Evolutionary conservation across 2,329 filamentous ascomycete species (phyloP), one percentile per base, ranked within the genome.

Genomic region (Phyllosticta citrichinensis): DNA sequence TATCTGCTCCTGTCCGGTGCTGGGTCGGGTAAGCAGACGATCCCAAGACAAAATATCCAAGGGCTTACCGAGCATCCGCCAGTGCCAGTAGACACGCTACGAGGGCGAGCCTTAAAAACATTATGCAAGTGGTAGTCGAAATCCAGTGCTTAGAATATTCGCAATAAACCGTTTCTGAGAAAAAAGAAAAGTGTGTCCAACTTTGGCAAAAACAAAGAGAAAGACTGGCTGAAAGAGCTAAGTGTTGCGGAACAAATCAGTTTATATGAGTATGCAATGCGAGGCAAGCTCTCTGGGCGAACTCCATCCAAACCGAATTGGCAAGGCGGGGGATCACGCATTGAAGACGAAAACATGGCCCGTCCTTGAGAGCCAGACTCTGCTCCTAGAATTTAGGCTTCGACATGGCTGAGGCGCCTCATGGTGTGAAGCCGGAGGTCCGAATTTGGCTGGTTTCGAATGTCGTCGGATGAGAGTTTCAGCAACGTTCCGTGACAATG

Each of bases 1-100:
- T 52, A 77, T 66, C 67, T 86, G 81, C 71, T 88, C 85, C 73
- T 87, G 83, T 54, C 81, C 81, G 71, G 88, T 87, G 65, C 85
- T 64, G 40, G 14, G 27, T 14, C 25, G 51, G 12, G 51, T 60
- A 17, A 57, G 58, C 47, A 20, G 19, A 3, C 24, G 24, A 11
- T 40, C 11, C 27, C 11, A n/a, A 51, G n/a, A 20, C 10, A 51
- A 5, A 12, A 12, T 17, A 12, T n/a, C 11, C 12, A n/a, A 12
- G 22, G 40, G 52, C 61, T 47, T 60, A 64, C 63, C 63, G 72
- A 52, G 72, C 72, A 62, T 73, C 68, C 55, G 69, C 71, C 58
- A 74, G 71, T 65, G 71, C 71, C 58, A 73, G 67, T 19, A 69
- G 60, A 10, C 66, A 66, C 62, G 70, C 61, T 55, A 74, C 62